Percentiles rank a stretch among this genome's conserved stretches.
Evolutionary conservation across 371 early-diverging fungal genomes (phyloP).

Genomic region (Circinella minor): DNA sequence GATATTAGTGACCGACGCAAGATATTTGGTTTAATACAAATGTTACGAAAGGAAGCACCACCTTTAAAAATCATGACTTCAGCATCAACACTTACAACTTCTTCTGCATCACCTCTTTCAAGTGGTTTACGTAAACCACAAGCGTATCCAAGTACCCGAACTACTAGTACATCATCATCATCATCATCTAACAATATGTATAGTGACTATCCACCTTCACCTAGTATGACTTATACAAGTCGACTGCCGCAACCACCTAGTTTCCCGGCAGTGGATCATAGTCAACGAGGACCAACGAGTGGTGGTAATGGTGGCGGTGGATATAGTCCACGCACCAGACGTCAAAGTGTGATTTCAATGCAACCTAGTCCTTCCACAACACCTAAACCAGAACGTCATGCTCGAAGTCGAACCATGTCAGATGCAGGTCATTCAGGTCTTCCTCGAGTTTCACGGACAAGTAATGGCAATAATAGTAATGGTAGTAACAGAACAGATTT

Average conservation of each 20-base stretch:
- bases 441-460: background rate
- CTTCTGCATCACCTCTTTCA: conserved; percentile 23
- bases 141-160: conserved; percentile 8
- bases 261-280: conserved; percentile 17
- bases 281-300: background rate
- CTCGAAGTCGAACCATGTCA: conserved; percentile 40
- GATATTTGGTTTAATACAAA: conserved; percentile 73
- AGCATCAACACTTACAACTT: conserved; percentile 26
- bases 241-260: conserved; percentile 15
- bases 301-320: background rate
- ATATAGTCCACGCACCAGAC: conserved; percentile 19
- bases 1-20: conserved; percentile 78
- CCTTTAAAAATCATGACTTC: conserved; percentile 22
- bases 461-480: conserved; percentile 9
- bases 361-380: background rate
- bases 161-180: background rate
- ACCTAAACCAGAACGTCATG: conserved; percentile 18
- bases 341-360: conserved; percentile 18
- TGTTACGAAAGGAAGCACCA: conserved; percentile 40
- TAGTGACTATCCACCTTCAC: conserved; percentile 11
- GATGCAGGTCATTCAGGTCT: conserved; percentile 39
- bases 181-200: background rate
- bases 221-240: conserved; percentile 4
- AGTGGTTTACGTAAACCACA: conserved; percentile 35
- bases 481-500: conserved; percentile 18